Base-by-base conservation (phyloP, 225 moss, liverwort and hornwort species). In the Antitrichia curtipendula region DNA sequence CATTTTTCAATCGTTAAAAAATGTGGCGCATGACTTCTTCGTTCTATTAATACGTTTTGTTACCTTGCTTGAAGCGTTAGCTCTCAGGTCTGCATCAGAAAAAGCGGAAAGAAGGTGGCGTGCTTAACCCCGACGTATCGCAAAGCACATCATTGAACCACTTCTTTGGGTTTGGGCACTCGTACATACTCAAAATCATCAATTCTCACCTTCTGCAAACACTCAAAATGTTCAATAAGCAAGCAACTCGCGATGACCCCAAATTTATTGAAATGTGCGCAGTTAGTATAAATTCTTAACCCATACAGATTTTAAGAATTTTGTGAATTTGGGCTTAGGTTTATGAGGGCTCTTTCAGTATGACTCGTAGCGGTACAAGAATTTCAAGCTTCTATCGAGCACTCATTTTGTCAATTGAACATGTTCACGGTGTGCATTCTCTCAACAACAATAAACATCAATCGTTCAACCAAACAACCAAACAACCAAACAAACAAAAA, bases 101-200 rank as follows among this genome's bases (percentile, higher is more conserved):
- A 62, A 72, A 70, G 77, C 34, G 34, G 31, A 80, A 69, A 75
- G 87, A 54, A 70, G 71, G 70, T 56, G 50, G 72, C 75, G 25
- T 31, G 47, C 76, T 75, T 9, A 14, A 86, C 24, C 84, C 36
- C 34, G 45, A 86, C 47, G 20, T 49, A 78, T 63, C 24, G 40
- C 58, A 78, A 72, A 82, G 82, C 38, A 62, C 40, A 38, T 90
- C 80, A 88, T 61, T 80, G 52, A 86, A 88, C 92, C 85, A 84
- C 75, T 89, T 80, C 89, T 89, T 94, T 94, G 50, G 93, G 90
- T 93, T 95, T 96, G 56, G 98, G 98, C 82, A 98, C 95, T 72
- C 94, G 96, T 54, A 96, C 96, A 78, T 96, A 98, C 86, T 98
- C 96, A 78, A 95, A 98, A 36, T 94, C 95, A 64, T 96, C 92